Conservation (phyloP, 768 basidiomycete species). For the Xerocomellus intermedius region DNA sequence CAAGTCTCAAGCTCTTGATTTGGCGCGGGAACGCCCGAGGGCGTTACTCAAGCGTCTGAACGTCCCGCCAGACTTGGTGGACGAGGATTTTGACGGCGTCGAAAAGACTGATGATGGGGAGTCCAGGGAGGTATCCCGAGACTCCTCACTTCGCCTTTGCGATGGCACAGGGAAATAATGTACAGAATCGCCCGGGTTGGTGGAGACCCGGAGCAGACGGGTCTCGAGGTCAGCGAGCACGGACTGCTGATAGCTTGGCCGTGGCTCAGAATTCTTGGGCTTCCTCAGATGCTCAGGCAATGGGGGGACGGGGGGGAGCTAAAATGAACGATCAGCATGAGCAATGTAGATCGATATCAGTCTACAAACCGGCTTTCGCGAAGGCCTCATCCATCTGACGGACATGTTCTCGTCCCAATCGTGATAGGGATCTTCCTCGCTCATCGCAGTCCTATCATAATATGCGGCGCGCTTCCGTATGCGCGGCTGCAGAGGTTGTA, state of each 20-base stretch:
- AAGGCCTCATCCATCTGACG: conserved; percentile 12
- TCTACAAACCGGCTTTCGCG: conserved; percentile 24
- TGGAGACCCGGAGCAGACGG: conserved; percentile 25
- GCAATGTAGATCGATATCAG: background rate
- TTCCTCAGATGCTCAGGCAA: conserved; percentile 27
- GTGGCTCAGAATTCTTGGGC: conserved; percentile 8
- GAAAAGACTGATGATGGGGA: conserved; percentile 33
- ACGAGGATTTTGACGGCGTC: conserved; percentile 16
- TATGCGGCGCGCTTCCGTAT: conserved; percentile 28
- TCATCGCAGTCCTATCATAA: conserved; percentile 35
- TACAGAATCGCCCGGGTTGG: conserved; percentile 30
- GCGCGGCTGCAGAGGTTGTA: conserved; percentile 34
- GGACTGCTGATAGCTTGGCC: conserved; percentile 31
- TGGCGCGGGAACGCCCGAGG: conserved; percentile 23
- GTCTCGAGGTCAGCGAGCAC: conserved; percentile 33
- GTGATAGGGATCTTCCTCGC: conserved; percentile 35
- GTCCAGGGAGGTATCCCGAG: conserved; percentile 26
- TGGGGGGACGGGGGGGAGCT: conserved; percentile 29
- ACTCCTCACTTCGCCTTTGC: conserved; percentile 32
- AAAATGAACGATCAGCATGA: conserved; percentile 1
- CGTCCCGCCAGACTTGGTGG: conserved; percentile 22
- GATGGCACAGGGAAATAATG: conserved; percentile 36
- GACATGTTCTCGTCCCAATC: conserved; percentile 38
- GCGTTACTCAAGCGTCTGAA: conserved; percentile 20
- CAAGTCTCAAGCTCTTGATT: conserved; percentile 16